Evolutionary conservation across 257 asterid species (phyloP), one percentile per base, ranked within the genome.

Genomic region (Agastache rugosa): DNA sequence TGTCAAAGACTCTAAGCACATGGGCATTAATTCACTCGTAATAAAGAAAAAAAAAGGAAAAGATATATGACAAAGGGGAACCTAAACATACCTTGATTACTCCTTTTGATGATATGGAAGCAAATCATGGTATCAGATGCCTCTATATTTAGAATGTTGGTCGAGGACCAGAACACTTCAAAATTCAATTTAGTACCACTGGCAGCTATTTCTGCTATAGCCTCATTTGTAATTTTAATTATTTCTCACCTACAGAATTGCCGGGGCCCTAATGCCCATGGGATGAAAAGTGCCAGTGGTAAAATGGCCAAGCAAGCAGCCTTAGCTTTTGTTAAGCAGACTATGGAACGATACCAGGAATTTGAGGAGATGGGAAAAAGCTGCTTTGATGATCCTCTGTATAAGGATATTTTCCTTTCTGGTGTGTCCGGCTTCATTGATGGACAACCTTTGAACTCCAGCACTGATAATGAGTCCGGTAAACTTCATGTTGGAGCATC

Each of bases 261-360:
- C 80, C 82, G 96, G 87, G 96, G 96, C 59, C 92, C 93, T 69
- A 78, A 81, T 81, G 90, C 87, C 42, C 90, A 86, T 78, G 96
- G 97, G 81, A 84, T 88, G 93, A 93, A 93, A 83, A 88, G 96
- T 86, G 89, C 80, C 59, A 83, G 86, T 53, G 90, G 94, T 75
- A 93, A 88, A 84, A 84, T 93, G 83, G 96, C 94, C 71, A 91
- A 87, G 84, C 96, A 91, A 79, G 91, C 96, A 80, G 91, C 93
- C 74, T 83, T 91, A 81, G 89, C 93, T 85, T 93, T 88, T 83
- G 96, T 88, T 67, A 88, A 82, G 85, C 84, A 90, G 72, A 82
- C 93, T 67, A 67, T 91, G 87, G 90, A 85, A 72, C 89, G 87
- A 19, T 89, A 67, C 84, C 90, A 79, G 75, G 96, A 88, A 81